Evolutionary conservation across 805 yeast genomes (phyloP).

Genomic region (Komagataella phaffii): DNA sequence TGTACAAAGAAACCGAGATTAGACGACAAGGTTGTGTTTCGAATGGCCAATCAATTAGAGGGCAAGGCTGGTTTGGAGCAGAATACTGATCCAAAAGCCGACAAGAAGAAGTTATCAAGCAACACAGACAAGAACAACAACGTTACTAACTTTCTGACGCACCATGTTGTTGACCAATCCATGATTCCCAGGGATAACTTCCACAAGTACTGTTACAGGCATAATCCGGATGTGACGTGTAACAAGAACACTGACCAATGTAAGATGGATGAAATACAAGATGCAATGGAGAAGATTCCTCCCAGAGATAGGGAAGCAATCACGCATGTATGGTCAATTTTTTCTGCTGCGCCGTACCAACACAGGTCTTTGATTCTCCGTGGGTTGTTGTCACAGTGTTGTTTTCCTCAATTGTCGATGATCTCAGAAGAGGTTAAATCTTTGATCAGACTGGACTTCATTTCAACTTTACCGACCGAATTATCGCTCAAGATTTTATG

Average conservation of each 20-base stretch:
- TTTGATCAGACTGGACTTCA: conserved; percentile 79
- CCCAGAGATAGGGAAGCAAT: conserved; percentile 66
- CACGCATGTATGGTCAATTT: conserved; percentile 73
- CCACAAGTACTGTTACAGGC: conserved; percentile 78
- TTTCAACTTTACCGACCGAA: conserved; percentile 76
- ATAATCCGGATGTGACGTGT: conserved; percentile 77
- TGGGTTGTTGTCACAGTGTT: conserved; percentile 80
- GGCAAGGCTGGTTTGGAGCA: background rate
- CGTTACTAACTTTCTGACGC: conserved; percentile 21
- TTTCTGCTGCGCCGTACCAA: conserved; percentile 56
- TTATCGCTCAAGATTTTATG: conserved; percentile 74
- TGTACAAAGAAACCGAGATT: background rate
- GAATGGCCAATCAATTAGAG: background rate
- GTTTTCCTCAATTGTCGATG: conserved; percentile 88
- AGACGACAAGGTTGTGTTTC: background rate
- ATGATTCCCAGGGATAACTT: conserved; percentile 34
- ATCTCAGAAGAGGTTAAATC: conserved; percentile 68
- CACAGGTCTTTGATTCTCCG: conserved; percentile 67
- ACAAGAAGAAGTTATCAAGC: background rate
- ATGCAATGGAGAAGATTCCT: conserved; percentile 42
- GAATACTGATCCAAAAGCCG: background rate
- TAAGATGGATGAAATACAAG: conserved; percentile 53
- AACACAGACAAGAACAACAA: conserved; percentile 8
- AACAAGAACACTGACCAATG: conserved; percentile 53
- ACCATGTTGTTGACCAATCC: conserved; percentile 22